Evolutionary conservation across 2,329 filamentous ascomycete species (phyloP), one percentile per base, ranked within the genome.

Genomic region (Aspergillaceae sp.): DNA sequence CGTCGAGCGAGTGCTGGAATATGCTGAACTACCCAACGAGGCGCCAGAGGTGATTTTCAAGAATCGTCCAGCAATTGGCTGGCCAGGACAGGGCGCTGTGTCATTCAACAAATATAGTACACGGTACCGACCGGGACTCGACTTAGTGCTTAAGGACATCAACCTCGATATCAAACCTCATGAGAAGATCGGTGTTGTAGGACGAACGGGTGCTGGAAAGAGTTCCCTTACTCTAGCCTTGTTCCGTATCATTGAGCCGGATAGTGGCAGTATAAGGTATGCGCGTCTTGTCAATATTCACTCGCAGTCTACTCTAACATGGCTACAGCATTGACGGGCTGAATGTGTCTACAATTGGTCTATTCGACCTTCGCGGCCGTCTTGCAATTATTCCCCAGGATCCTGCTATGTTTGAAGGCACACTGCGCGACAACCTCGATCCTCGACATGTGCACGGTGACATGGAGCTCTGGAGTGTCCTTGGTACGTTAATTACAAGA

Each of bases 371-470:
- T 46, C 83, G 92, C 46, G 80, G 90, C 46, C 83, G 92, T 48
- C 75, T 98, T 41, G 91, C 92, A 45, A 98, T 98, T 61, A 98
- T 98, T 55, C 92, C 94, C 4, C 92, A 98, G 65, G 94, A 98
- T 69, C 91, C 92, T 29, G 91, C 91, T 52, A 79, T 98, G 51
- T 98, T 98, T 59, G 88, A 94, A 67, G 90, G 90, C 43, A 90
- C 86, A 6, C 80, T 98, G 52, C 82, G 92, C 55, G 92, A 98
- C 68, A 98, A 98, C 62, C 78, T 97, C 35, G 92, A 98, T 64
- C 94, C 94, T 27, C 87, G 86, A 29, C 87, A 95, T 64, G 87
- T 94, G 45, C 90, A 95, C 62, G 91, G 96, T 67, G 94, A 98
- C 67, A 95, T 90, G 4, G 92, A 97, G 64, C 75, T 98, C 32